A percentile compares a stretch with the other conserved stretches of the same genome.
These are phyloP conservation scores for Diplogelasinospora grovesii DNA, from an alignment of 495 filamentous ascomycete genomes.

Conservation along the genomic window DNA sequence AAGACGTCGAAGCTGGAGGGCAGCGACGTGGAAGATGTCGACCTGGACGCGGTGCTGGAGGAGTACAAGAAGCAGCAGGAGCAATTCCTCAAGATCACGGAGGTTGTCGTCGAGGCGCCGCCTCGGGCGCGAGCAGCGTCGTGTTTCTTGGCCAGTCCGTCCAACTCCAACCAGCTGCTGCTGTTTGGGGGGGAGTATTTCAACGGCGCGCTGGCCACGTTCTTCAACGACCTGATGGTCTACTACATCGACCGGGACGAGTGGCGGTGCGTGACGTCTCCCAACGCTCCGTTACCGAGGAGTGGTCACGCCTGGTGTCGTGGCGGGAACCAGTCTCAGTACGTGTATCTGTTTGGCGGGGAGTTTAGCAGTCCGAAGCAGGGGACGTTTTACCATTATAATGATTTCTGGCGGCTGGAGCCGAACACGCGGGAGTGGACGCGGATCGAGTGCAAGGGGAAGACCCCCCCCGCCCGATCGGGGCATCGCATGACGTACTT, in stretches of 20 bases:
- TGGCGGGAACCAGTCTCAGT: slow-evolving; percentile 70
- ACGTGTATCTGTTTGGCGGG: slow-evolving; percentile 88
- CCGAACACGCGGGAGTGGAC: slow-evolving; percentile 80
- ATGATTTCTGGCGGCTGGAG: slow-evolving; percentile 94
- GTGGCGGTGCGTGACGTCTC: slow-evolving; percentile 82
- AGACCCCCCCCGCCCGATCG: slow-evolving; percentile 79
- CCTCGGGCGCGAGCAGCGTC: slow-evolving; percentile 72
- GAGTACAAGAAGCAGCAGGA: slow-evolving; percentile 83
- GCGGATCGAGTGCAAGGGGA: slow-evolving; percentile 78
- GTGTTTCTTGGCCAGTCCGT: slow-evolving; percentile 74
- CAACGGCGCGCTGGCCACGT: slow-evolving; percentile 56
- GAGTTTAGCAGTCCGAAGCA: slow-evolving; percentile 71
- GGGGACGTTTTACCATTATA: slow-evolving; percentile 98
- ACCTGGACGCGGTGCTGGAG: slow-evolving; percentile 92
- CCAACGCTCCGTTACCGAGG: slow-evolving; percentile 85
- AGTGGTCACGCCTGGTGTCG: slow-evolving; percentile 91
- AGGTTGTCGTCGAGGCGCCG: slow-evolving; percentile 60
- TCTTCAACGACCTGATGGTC: slow-evolving; percentile 72
- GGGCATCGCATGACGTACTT: slow-evolving; percentile 94
- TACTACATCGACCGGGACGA: slow-evolving; percentile 81
- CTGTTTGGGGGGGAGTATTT: slow-evolving; percentile 79
- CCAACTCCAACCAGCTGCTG: slow-evolving; percentile 81
- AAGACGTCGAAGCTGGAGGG: slow-evolving; percentile 50
- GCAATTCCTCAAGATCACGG: slow-evolving; percentile 87
- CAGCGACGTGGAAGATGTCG: slow-evolving; percentile 84